phyloP scores from a whole-genome alignment of 1,284 basidiomycete genomes.

The Cutaneotrichosporon sp. region DNA sequence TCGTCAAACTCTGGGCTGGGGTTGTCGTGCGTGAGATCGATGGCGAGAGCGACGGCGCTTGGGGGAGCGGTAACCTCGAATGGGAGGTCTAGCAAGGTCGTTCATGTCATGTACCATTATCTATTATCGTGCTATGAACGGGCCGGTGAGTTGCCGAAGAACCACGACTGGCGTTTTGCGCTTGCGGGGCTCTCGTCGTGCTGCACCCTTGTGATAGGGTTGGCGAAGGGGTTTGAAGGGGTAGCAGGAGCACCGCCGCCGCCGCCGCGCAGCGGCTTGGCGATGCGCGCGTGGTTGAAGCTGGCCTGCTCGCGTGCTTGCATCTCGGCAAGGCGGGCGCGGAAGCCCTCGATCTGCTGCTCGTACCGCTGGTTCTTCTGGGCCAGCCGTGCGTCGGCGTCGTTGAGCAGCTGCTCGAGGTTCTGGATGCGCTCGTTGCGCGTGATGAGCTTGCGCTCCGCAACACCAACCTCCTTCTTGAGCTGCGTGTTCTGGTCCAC shows the following conservation, averaged over 20 bases:
- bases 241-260: constrained; percentile 57
- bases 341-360: constrained; percentile 83
- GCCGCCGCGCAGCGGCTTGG: constrained; percentile 91
- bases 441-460: constrained; percentile 92
- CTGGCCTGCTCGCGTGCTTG: constrained; percentile 67
- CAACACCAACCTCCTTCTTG: constrained; percentile 96
- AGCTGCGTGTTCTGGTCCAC: constrained; percentile 97
- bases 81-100: constrained; percentile 37
- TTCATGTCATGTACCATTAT: neutral
- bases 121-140: constrained; percentile 1
- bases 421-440: constrained; percentile 97
- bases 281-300: constrained; percentile 67
- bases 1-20: constrained; percentile 43
- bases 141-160: constrained; percentile 31
- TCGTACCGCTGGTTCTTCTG: constrained; percentile 95
- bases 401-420: constrained; percentile 85
- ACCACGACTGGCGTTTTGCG: constrained; percentile 26
- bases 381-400: constrained; percentile 86
- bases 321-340: constrained; percentile 88
- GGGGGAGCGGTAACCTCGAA: constrained; percentile 38
- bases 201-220: constrained; percentile 46
- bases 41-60: constrained; percentile 31
- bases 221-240: constrained; percentile 14
- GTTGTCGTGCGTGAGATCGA: constrained; percentile 42
- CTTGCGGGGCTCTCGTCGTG: constrained; percentile 41